Evolutionary conservation across 1,139 yeast genomes (phyloP), one percentile per base, ranked within the genome.

Genomic region (Diutina neorugosa): DNA sequence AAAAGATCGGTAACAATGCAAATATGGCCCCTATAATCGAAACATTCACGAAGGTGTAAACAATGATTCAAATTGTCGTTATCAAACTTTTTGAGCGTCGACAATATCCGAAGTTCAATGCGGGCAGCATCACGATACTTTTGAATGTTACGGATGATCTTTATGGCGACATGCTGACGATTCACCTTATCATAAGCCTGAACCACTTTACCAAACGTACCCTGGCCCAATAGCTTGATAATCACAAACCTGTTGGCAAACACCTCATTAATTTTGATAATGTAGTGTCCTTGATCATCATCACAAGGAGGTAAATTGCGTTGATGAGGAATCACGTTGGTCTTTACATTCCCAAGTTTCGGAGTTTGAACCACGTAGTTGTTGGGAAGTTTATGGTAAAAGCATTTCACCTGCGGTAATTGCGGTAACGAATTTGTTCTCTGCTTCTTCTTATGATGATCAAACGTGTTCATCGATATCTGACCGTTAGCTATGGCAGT

Each of bases 191-290:
- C 91, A 58, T 70, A 70, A 52, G 90, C 86, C 60, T 82, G 82
- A 44, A 90, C 86, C 14, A 94, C 99, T 65, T 91, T 93, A 19
- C 98, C 98, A 71, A 93, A 94, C 0, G 98, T 94, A 7, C 99
- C 99, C 63, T 93, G 98, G 21, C 99, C 99, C 56, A 94, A 71
- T 53, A 89, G 71, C 54, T 83, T 77, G 41, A 78, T 70, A 19
- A 87, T 83, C 25, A 80, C 68, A 61, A 85, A 84, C 52, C 95
- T 73, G 52, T 80, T 81, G 37, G 91, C 85, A 65, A 85, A 84
- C 3, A 67, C 60, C 49, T 82, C 82, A 56, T 82, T 81, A 14
- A 75, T 68, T 54, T 74, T 79, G 44, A 86, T 82, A 52, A 86
- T 78, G 63, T 87, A 89, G 66, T 90, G 94, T 0, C 96, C 96